phyloP scores from a whole-genome alignment of 2,329 filamentous ascomycete species.

The Colletotrichum tabaci region DNA sequence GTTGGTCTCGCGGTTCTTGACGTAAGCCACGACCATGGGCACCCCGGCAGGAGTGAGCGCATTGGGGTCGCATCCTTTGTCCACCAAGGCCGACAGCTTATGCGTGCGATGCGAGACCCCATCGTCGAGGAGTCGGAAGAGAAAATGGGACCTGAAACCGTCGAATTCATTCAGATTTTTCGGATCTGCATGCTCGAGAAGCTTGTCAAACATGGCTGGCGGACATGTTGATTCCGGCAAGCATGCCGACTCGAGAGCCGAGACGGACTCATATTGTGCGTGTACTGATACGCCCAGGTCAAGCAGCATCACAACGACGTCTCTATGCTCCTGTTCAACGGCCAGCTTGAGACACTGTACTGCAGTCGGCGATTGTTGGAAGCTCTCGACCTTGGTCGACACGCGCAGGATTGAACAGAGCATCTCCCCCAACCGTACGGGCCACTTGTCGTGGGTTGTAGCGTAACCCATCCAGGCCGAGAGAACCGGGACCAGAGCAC shows the following conservation, averaged over 20 bases:
- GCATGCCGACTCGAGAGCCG: conserved; percentile 5
- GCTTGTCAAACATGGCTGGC: conserved; percentile 4
- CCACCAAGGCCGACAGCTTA: conserved; percentile 2
- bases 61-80: conserved; percentile 14
- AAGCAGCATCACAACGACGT: background rate
- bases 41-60: background rate
- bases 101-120: background rate
- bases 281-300: conserved; percentile 11
- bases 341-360: conserved; percentile 3
- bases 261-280: background rate
- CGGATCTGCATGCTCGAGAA: background rate
- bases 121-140: conserved; percentile 4
- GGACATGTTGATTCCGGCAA: background rate
- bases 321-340: background rate
- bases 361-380: conserved; percentile 11
- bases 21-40: conserved; percentile 13
- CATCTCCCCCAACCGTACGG: background rate
- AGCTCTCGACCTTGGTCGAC: background rate
- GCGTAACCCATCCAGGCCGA: background rate
- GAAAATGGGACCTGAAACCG: background rate
- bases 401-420: background rate
- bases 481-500: conserved; percentile 1
- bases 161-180: conserved; percentile 5
- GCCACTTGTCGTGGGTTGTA: too few species aligned
- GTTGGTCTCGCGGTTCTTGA: background rate